Conservation (phyloP, 169 alveolate genomes). For the Ichthyophthirius multifiliis region DNA sequence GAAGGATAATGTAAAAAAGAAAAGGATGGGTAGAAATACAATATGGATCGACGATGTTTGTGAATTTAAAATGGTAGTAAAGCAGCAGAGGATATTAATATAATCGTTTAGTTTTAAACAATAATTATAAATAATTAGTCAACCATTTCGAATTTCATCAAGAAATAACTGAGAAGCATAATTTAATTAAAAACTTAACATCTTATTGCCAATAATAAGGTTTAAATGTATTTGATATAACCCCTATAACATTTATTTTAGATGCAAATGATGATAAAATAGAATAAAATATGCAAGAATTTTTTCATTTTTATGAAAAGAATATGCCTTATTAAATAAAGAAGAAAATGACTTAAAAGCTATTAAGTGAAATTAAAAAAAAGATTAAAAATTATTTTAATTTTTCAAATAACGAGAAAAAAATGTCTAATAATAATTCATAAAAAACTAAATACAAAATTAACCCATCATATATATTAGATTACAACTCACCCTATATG, state of each 20-base stretch:
- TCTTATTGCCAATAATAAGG: conserved; percentile 49
- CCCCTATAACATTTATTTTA: neutral
- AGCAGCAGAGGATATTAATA: conserved; percentile 26
- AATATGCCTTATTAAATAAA: neutral
- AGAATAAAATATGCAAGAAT: neutral
- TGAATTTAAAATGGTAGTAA: conserved; percentile 52
- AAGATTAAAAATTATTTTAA: too few species aligned
- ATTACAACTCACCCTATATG: conserved; percentile 46
- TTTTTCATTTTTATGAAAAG: neutral
- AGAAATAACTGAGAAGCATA: neutral
- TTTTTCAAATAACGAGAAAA: too few species aligned
- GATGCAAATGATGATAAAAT: neutral
- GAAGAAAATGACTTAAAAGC: neutral
- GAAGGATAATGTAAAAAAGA: conserved; percentile 53
- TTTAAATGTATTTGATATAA: neutral
- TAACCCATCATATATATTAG: conserved; percentile 9
- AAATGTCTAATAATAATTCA: too few species aligned
- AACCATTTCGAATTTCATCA: conserved; percentile 11
- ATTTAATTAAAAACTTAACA: neutral
- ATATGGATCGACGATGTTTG: conserved; percentile 48
- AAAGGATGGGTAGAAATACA: conserved; percentile 63
- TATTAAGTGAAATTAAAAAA: conserved; percentile 7
- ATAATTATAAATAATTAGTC: neutral
- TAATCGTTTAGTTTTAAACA: conserved; percentile 26
- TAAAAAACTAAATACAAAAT: neutral